phyloP scores from a whole-genome alignment of 305 asterid species.

The Andrographis paniculata region DNA sequence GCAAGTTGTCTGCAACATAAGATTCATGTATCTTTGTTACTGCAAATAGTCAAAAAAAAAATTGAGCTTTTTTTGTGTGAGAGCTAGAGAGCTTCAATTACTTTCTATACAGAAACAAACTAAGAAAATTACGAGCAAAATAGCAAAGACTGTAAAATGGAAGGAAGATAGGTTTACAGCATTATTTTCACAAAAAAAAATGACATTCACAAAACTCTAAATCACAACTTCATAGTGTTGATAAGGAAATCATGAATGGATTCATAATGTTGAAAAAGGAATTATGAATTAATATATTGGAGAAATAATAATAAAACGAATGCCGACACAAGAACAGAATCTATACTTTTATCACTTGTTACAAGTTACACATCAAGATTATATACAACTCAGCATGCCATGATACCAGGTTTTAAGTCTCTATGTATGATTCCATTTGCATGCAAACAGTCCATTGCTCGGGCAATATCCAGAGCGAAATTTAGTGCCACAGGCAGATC shows the following conservation, averaged over 20 bases:
- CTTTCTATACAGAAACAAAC: too few relatives aligned
- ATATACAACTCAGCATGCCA: conserved; percentile 29
- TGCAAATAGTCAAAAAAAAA: conserved; percentile 10
- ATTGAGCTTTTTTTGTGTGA: background rate
- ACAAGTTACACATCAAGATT: conserved; percentile 17
- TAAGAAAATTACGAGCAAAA: too few relatives aligned
- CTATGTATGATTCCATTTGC: conserved; percentile 90
- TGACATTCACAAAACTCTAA: too few relatives aligned
- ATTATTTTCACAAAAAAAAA: too few relatives aligned
- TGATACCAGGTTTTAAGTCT: conserved; percentile 93
- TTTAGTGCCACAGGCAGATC: conserved; percentile 63
- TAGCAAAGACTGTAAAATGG: too few relatives aligned
- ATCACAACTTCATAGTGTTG: too few relatives aligned
- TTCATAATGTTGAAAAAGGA: conserved; percentile 9
- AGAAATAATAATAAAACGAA: conserved; percentile 11
- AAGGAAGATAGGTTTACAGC: too few relatives aligned
- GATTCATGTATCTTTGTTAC: conserved; percentile 16
- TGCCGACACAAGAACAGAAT: conserved; percentile 3
- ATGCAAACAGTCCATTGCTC: conserved; percentile 88
- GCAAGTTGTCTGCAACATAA: conserved; percentile 73
- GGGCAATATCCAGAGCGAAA: conserved; percentile 86
- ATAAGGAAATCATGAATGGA: conserved; percentile 9
- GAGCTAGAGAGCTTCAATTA: background rate
- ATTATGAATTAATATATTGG: conserved; percentile 1
- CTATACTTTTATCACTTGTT: conserved; percentile 13